phyloP scores from a whole-genome alignment of 805 yeast genomes.

The Geotrichum ghanense region DNA sequence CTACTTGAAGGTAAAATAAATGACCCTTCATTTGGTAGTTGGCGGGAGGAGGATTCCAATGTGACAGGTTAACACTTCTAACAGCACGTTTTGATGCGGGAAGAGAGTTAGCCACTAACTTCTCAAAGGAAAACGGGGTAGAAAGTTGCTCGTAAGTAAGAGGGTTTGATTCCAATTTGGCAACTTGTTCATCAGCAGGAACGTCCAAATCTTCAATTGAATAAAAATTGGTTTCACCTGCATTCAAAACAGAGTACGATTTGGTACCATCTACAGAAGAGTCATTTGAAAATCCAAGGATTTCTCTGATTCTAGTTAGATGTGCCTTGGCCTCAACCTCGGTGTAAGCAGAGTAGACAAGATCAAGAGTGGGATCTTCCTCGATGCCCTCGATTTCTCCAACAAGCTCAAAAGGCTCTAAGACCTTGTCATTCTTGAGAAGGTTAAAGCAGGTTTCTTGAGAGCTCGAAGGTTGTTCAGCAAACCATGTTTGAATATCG shows the following conservation, averaged over 20 bases:
- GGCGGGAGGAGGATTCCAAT: conserved; percentile 80
- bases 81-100: conserved; percentile 26
- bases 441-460: conserved; percentile 45
- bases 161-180: background rate
- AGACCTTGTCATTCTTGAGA: conserved; percentile 25
- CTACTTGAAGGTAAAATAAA: conserved; percentile 59
- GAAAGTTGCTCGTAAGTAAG: background rate
- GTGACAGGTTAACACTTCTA: conserved; percentile 56
- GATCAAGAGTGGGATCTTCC: conserved; percentile 29
- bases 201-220: conserved; percentile 19
- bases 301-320: conserved; percentile 49
- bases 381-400: conserved; percentile 24
- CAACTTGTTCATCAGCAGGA: conserved; percentile 12
- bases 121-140: conserved; percentile 5
- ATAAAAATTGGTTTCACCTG: conserved; percentile 41
- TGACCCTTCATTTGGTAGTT: conserved; percentile 59
- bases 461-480: conserved; percentile 40
- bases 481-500: conserved; percentile 47
- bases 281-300: conserved; percentile 35
- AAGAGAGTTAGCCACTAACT: background rate
- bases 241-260: conserved; percentile 11
- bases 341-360: conserved; percentile 48
- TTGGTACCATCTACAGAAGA: conserved; percentile 26
- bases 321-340: conserved; percentile 53
- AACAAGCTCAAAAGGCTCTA: conserved; percentile 25